Evolutionary conservation across 768 basidiomycete genomes (phyloP).

Genomic region (Tylopilus plumbeoviolaceoides): DNA sequence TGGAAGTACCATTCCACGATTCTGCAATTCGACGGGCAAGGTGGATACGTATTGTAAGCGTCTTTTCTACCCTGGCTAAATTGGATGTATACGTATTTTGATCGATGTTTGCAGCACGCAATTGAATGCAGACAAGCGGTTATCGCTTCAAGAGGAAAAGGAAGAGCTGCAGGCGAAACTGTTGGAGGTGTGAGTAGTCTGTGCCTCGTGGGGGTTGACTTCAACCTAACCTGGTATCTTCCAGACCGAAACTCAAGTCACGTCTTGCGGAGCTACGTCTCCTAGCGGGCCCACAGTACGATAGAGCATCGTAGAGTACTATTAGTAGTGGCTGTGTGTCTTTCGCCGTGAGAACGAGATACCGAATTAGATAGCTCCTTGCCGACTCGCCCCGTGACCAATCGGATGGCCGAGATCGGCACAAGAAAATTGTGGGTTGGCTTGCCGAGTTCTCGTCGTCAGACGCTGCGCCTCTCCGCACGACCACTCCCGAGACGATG

Average conservation of each 20-base stretch:
- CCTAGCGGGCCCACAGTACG: slow-evolving; percentile 27
- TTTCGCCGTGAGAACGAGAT: slow-evolving; percentile 6
- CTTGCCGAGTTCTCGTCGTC: slow-evolving; percentile 6
- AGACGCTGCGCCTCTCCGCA: slow-evolving; percentile 15
- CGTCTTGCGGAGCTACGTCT: slow-evolving; percentile 64
- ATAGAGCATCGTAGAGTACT: not conserved
- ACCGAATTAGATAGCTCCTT: not conserved
- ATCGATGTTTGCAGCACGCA: slow-evolving; percentile 55
- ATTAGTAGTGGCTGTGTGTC: too few relatives aligned
- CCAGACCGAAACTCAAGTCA: slow-evolving; percentile 76
- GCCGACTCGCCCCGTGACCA: slow-evolving; percentile 24
- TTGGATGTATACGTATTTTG: slow-evolving; percentile 1
- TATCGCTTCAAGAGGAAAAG: slow-evolving; percentile 93
- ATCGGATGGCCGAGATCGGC: slow-evolving; percentile 22
- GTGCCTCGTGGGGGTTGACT: not conserved
- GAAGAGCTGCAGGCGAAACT: slow-evolving; percentile 82
- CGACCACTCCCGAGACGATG: slow-evolving; percentile 44
- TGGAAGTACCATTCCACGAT: slow-evolving; percentile 92
- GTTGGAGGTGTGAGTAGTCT: slow-evolving; percentile 69
- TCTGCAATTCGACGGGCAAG: slow-evolving; percentile 89
- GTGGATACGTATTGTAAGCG: slow-evolving; percentile 90
- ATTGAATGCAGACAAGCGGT: slow-evolving; percentile 83
- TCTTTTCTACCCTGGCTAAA: not conserved
- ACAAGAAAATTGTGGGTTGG: slow-evolving; percentile 14
- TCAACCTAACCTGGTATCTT: not conserved